phyloP scores from a whole-genome alignment of 2,329 filamentous ascomycete species.

The Diaporthe eres region DNA sequence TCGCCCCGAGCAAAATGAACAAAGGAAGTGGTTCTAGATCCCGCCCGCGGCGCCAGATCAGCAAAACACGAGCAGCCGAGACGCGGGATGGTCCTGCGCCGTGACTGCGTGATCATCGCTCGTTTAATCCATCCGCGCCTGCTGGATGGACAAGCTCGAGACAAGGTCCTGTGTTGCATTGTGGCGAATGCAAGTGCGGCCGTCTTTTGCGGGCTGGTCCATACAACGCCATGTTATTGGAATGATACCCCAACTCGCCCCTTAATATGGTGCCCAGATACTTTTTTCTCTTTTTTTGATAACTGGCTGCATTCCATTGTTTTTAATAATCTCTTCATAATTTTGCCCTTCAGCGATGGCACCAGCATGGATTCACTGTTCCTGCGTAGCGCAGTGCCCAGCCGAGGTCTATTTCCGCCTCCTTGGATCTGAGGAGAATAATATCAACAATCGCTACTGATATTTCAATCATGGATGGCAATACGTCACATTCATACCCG shows the following conservation, averaged over 20 bases:
- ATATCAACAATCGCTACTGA: neutral
- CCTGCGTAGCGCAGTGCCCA: neutral
- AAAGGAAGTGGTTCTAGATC: conserved; percentile 11
- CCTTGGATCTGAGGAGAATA: neutral
- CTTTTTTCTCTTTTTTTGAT: neutral
- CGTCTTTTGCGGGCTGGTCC: neutral
- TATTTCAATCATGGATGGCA: neutral
- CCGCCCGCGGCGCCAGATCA: neutral
- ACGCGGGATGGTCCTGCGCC: conserved; percentile 10
- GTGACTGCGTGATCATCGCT: conserved; percentile 22
- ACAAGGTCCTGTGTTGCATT: neutral
- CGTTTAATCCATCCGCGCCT: neutral
- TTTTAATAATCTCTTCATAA: neutral
- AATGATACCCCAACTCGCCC: neutral
- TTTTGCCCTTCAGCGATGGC: neutral
- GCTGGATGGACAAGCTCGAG: neutral
- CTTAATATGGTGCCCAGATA: neutral
- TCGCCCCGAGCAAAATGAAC: neutral
- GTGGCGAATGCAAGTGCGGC: neutral
- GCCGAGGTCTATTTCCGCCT: neutral
- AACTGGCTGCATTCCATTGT: neutral
- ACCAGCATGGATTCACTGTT: neutral
- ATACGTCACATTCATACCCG: neutral
- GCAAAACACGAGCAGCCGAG: neutral
- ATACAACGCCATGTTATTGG: neutral